Percentiles rank a stretch among this genome's conserved stretches.
phyloP scores from a whole-genome alignment of 495 filamentous ascomycete species.

The Massariosphaeria phaeospora region DNA sequence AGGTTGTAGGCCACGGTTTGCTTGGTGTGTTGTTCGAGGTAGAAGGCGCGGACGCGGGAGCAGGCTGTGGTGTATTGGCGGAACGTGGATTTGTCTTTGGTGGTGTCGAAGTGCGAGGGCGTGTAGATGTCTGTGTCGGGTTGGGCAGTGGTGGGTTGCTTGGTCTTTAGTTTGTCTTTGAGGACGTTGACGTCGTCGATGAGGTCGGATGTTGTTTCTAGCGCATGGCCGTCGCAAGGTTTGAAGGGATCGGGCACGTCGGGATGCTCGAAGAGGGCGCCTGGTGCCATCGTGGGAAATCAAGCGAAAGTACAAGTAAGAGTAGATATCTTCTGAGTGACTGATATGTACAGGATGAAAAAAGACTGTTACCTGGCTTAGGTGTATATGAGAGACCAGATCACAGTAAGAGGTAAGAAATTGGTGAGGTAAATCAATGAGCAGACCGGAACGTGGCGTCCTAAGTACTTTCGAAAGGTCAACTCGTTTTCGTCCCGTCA shows the following conservation, averaged over 20 bases:
- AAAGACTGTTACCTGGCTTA: no score
- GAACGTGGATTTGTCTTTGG: constrained; percentile 79
- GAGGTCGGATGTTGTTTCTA: constrained; percentile 74
- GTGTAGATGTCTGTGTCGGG: constrained; percentile 55
- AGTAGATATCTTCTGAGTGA: no score
- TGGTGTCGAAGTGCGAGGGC: constrained; percentile 61
- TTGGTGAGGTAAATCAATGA: no score
- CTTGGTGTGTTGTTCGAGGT: constrained; percentile 76
- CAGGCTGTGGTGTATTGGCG: constrained; percentile 73
- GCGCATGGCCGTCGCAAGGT: constrained; percentile 58
- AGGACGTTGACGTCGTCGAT: constrained; percentile 79
- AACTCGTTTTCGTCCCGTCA: no score
- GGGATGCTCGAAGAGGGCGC: constrained; percentile 35
- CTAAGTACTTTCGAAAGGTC: no score
- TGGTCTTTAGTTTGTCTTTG: constrained; percentile 50
- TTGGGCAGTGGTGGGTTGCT: constrained; percentile 40
- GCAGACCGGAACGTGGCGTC: no score
- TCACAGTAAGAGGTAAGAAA: no score
- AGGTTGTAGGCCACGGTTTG: constrained; percentile 84
- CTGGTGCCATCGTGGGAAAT: constrained; percentile 38
- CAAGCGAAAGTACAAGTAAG: neutral
- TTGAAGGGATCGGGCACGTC: constrained; percentile 36
- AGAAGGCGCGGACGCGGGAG: constrained; percentile 76
- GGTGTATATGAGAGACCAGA: no score
- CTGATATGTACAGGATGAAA: no score